Evolutionary conservation across 2,329 filamentous ascomycete genomes (phyloP).

Genomic region (Aspergillus hortae): DNA sequence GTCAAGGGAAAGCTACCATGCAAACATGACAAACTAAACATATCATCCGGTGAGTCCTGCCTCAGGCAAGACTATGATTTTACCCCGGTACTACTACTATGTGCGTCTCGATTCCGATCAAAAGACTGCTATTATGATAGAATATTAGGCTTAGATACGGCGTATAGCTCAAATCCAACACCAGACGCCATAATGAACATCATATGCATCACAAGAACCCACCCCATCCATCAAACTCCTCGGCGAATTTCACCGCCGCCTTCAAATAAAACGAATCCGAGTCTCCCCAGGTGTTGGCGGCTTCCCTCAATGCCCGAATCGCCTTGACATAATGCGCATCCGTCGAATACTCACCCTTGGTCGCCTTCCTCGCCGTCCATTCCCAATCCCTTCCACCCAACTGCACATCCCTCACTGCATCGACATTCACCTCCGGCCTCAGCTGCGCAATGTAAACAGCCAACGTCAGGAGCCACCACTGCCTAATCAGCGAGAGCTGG

Average conservation of each 20-base stretch:
- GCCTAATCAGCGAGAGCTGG: slow-evolving; percentile 69
- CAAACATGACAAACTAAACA: slow-evolving; percentile 15
- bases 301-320: slow-evolving; percentile 53
- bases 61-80: background rate
- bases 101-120: background rate
- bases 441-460: slow-evolving; percentile 72
- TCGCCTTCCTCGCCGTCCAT: slow-evolving; percentile 67
- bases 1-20: background rate
- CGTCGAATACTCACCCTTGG: slow-evolving; percentile 63
- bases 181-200: background rate
- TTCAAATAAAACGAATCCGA: slow-evolving; percentile 46
- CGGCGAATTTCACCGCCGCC: slow-evolving; percentile 48
- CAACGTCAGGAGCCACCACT: slow-evolving; percentile 87
- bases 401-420: slow-evolving; percentile 59
- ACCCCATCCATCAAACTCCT: slow-evolving; percentile 65
- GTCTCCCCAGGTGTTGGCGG: slow-evolving; percentile 42
- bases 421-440: slow-evolving; percentile 68
- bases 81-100: background rate
- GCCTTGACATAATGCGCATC: slow-evolving; percentile 88
- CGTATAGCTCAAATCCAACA: background rate
- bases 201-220: slow-evolving; percentile 29
- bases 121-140: background rate
- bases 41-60: background rate
- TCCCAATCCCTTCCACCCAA: slow-evolving; percentile 69
- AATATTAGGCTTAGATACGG: background rate